Conservation (phyloP, 345 rosid species). For the Euclidium syriacum region DNA sequence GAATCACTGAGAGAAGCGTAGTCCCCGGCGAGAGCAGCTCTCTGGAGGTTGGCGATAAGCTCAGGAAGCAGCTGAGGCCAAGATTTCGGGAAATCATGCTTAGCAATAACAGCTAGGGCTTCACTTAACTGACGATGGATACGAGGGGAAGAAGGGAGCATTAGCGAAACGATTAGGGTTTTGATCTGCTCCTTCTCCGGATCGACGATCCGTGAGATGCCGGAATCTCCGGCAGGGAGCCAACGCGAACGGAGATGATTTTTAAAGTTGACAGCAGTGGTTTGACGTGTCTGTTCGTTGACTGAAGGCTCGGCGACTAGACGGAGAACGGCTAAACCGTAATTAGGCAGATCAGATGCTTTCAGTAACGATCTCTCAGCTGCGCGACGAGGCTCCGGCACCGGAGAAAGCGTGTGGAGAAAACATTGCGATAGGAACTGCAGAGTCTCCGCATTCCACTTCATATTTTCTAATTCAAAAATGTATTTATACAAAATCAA, state of each 20-base stretch:
- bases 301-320: constrained; percentile 68
- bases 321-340: constrained; percentile 72
- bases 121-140: constrained; percentile 95
- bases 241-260: constrained; percentile 87
- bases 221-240: constrained; percentile 45
- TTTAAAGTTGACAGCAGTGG: constrained; percentile 94
- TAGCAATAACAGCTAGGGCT: constrained; percentile 80
- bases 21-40: constrained; percentile 41
- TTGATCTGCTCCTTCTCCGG: constrained; percentile 87
- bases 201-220: constrained; percentile 41
- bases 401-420: constrained; percentile 71
- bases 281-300: constrained; percentile 86
- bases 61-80: constrained; percentile 95
- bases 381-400: constrained; percentile 75
- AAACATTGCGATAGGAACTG: constrained; percentile 78
- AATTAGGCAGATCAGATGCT: constrained; percentile 68
- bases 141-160: constrained; percentile 71
- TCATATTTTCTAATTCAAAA: too few species aligned
- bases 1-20: constrained; percentile 84
- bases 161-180: constrained; percentile 68
- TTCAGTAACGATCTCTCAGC: constrained; percentile 63
- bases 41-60: constrained; percentile 56
- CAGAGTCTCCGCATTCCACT: constrained; percentile 59
- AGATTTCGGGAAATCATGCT: constrained; percentile 81
- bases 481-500: too few species aligned